Percentiles rank a stretch among this genome's conserved stretches.
Conservation (phyloP, 192 early-diverging fungal species). For the Obelidium mucronatum region DNA sequence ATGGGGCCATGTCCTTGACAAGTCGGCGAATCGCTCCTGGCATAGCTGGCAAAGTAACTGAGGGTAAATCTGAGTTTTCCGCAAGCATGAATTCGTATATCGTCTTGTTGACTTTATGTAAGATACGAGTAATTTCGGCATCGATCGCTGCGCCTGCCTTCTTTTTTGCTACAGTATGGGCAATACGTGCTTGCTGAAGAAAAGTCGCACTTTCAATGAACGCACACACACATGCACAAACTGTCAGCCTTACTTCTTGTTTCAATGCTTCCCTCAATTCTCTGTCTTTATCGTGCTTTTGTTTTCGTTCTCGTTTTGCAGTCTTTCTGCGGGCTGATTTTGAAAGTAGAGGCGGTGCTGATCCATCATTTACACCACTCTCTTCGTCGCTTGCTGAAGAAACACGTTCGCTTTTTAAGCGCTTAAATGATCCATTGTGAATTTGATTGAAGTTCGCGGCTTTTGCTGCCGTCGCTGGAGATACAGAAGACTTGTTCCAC, state of each 20-base stretch:
- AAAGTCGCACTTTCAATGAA: background rate
- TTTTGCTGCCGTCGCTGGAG: background rate
- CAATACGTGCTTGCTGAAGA: conserved; percentile 18
- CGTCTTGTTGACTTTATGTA: conserved; percentile 26
- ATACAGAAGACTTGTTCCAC: conserved; percentile 23
- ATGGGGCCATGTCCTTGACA: conserved; percentile 19
- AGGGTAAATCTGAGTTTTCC: background rate
- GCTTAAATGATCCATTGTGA: background rate
- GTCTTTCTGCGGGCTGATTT: conserved; percentile 1
- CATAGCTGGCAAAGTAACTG: conserved; percentile 40
- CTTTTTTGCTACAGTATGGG: background rate
- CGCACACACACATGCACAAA: background rate
- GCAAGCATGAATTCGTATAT: conserved; percentile 32
- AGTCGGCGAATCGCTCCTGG: conserved; percentile 36
- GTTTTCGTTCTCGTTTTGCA: conserved; percentile 13
- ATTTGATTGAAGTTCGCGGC: background rate
- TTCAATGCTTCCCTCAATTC: background rate
- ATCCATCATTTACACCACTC: background rate
- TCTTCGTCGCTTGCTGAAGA: background rate
- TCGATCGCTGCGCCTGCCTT: conserved; percentile 14
- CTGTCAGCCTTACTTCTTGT: background rate
- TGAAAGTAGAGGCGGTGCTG: background rate
- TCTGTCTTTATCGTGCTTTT: conserved; percentile 29
- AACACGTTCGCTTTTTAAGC: conserved; percentile 12
- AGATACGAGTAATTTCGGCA: conserved; percentile 21